These are phyloP conservation scores for Closterium sp. DNA, from an alignment of 139 green algal genomes.

Conservation along the genomic window DNA sequence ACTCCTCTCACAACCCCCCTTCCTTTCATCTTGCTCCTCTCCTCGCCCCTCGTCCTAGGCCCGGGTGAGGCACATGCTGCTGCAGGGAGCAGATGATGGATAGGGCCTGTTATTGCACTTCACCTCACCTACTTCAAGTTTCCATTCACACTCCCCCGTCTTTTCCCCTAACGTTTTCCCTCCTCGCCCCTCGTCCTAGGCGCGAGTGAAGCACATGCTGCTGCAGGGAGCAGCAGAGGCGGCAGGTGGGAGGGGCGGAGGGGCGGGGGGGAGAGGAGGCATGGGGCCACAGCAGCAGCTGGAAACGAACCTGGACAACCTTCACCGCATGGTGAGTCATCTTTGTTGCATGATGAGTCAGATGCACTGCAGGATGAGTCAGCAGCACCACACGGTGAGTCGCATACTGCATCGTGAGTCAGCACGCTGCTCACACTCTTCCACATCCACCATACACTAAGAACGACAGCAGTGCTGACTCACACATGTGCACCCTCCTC, in stretches of 20 bases:
- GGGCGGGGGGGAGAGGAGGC: background rate
- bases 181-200: background rate
- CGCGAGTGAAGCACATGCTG: conserved; percentile 50
- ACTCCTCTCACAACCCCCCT: too few relatives aligned
- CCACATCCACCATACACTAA: too few relatives aligned
- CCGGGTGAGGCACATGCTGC: too few relatives aligned
- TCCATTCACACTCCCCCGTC: background rate
- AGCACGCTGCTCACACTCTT: background rate
- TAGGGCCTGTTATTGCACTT: too few relatives aligned
- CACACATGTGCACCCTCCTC: too few relatives aligned
- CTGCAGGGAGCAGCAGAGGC: conserved; percentile 14
- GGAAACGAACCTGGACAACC: conserved; percentile 43
- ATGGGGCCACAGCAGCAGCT: conserved; percentile 20
- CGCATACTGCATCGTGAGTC: conserved; percentile 6
- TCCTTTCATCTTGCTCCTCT: too few relatives aligned
- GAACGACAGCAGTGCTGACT: too few relatives aligned
- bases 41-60: too few relatives aligned
- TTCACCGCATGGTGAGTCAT: conserved; percentile 24
- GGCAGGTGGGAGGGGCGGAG: background rate
- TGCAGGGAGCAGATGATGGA: too few relatives aligned
- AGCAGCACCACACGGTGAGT: too few relatives aligned
- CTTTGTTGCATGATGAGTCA: background rate
- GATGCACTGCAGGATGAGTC: too few relatives aligned
- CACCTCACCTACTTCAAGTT: too few relatives aligned
- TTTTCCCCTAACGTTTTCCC: background rate